Evolutionary conservation across 768 basidiomycete species (phyloP).

Genomic region (Boletus subparvulus): DNA sequence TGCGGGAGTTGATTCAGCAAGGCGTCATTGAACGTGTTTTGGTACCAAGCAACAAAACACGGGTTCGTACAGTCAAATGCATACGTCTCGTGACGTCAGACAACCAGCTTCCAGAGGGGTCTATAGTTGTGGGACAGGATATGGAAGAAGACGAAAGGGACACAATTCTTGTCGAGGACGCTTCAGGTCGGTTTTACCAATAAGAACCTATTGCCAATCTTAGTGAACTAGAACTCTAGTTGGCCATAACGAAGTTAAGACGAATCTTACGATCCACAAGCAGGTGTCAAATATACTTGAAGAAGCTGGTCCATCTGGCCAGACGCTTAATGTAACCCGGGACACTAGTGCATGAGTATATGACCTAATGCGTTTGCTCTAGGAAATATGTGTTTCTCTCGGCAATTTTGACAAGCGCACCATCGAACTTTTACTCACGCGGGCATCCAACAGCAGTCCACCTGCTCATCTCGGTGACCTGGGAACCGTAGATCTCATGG

Average conservation of each 20-base stretch:
- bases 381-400: slow-evolving; percentile 66
- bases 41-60: slow-evolving; percentile 58
- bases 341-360: background rate
- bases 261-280: slow-evolving; percentile 69
- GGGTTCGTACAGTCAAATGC: slow-evolving; percentile 54
- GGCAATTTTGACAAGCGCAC: slow-evolving; percentile 78
- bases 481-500: slow-evolving; percentile 69
- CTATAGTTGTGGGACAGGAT: slow-evolving; percentile 35
- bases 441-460: slow-evolving; percentile 60
- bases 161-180: slow-evolving; percentile 28
- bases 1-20: slow-evolving; percentile 71
- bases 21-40: slow-evolving; percentile 74
- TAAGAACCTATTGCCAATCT: background rate
- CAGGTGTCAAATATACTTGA: slow-evolving; percentile 77
- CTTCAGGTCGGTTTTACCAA: slow-evolving; percentile 29
- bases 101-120: slow-evolving; percentile 34
- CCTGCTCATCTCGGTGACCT: slow-evolving; percentile 75
- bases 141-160: slow-evolving; percentile 45
- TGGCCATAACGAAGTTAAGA: slow-evolving; percentile 45
- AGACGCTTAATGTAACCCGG: slow-evolving; percentile 64
- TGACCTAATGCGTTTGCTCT: slow-evolving; percentile 7
- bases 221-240: slow-evolving; percentile 19
- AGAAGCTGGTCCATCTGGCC: slow-evolving; percentile 62
- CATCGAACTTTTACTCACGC: slow-evolving; percentile 74
- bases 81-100: slow-evolving; percentile 60